Evolutionary conservation across 768 basidiomycete genomes (phyloP).

Genomic region (Tulasnella sp.): DNA sequence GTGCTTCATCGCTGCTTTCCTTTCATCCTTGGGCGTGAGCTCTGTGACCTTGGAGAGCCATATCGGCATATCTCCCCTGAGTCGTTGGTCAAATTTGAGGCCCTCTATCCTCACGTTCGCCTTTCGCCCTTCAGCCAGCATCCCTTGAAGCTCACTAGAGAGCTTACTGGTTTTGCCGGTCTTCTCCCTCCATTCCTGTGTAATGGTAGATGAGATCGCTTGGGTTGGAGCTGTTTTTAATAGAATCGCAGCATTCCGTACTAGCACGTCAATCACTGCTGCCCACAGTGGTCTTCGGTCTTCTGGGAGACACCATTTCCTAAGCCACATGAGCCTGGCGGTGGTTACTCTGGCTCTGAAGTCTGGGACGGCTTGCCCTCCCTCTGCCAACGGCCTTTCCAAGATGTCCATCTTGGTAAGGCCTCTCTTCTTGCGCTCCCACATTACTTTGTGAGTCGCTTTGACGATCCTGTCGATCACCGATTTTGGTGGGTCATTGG

Average conservation of each 20-base stretch:
- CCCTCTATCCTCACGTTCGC: not conserved
- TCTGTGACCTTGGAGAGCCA: no score
- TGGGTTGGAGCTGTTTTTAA: no score
- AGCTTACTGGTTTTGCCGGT: not conserved
- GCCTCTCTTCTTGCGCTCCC: no score
- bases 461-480: not conserved
- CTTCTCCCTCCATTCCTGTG: not conserved
- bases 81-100: not conserved
- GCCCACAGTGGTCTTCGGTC: not conserved
- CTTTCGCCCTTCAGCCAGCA: not conserved
- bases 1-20: not conserved
- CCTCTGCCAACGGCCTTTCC: not conserved
- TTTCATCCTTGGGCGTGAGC: not conserved
- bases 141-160: not conserved
- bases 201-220: no score
- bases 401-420: no score
- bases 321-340: constrained; percentile 1
- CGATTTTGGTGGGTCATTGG: constrained; percentile 1
- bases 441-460: not conserved
- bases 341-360: constrained; percentile 2
- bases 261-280: not conserved
- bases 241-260: not conserved
- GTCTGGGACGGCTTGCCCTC: not conserved
- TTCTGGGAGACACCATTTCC: not conserved
- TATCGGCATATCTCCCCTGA: not conserved